These are phyloP conservation scores for Solidago caesia DNA, from an alignment of 129 eudicot genomes.

Conservation along the genomic window DNA sequence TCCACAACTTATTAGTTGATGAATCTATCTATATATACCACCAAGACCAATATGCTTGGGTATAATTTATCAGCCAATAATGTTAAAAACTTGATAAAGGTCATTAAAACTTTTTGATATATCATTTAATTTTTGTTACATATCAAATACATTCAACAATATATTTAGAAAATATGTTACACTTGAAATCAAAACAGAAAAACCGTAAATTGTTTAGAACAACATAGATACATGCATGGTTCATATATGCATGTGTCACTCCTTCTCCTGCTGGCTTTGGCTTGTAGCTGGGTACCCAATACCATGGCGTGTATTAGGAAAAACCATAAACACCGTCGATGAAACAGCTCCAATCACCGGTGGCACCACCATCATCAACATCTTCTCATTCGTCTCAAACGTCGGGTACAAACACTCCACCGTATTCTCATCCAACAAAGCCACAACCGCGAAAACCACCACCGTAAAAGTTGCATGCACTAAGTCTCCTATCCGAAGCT, in stretches of 20 bases:
- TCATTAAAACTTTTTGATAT: too few relatives aligned
- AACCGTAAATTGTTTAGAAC: background rate
- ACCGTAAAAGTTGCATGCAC: constrained; percentile 53
- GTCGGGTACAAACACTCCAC: constrained; percentile 62
- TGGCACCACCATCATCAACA: constrained; percentile 58
- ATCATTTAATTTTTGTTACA: background rate
- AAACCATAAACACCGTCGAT: constrained; percentile 47
- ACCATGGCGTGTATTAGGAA: constrained; percentile 68
- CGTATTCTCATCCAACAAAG: constrained; percentile 56
- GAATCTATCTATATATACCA: too few relatives aligned
- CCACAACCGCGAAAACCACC: constrained; percentile 53
- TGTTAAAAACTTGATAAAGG: too few relatives aligned
- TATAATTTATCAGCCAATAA: too few relatives aligned
- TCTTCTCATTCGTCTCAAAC: constrained; percentile 46
- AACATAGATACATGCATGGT: background rate
- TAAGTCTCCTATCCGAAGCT: constrained; percentile 56
- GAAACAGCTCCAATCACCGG: constrained; percentile 62
- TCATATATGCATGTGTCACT: background rate
- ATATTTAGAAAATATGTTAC: background rate
- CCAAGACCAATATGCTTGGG: too few relatives aligned
- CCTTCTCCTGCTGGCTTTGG: constrained; percentile 6
- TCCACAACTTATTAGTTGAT: too few relatives aligned
- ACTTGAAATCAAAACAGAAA: background rate
- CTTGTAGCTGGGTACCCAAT: constrained; percentile 54
- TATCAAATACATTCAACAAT: background rate